phyloP scores from a whole-genome alignment of 345 rosid genomes.

The Lepidium africanum region DNA sequence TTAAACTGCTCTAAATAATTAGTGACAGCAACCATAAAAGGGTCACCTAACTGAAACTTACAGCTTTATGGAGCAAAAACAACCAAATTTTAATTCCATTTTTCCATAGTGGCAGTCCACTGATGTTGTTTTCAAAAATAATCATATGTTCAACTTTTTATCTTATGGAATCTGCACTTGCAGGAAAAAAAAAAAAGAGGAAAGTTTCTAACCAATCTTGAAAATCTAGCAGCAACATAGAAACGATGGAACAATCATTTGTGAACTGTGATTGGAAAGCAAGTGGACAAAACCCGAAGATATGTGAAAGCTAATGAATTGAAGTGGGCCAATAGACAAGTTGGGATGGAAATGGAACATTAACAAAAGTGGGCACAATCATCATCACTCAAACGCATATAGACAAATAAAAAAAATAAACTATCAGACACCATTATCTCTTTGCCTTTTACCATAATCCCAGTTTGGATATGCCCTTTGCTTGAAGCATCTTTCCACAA shows the following conservation, averaged over 20 bases:
- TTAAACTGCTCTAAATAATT: neutral
- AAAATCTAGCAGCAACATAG: neutral
- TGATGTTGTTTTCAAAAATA: neutral
- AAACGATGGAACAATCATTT: constrained; percentile 9
- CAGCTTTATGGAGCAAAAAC: neutral
- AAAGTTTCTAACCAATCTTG: neutral
- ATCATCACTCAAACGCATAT: neutral
- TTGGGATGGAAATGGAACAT: constrained; percentile 11
- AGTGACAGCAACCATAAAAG: neutral
- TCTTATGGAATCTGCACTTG: neutral
- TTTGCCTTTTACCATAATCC: constrained; percentile 7
- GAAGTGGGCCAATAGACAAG: neutral
- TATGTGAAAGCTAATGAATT: constrained; percentile 9
- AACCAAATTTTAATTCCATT: neutral
- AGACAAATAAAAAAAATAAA: neutral
- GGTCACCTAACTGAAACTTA: neutral
- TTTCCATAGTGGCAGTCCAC: neutral
- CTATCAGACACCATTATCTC: constrained; percentile 15
- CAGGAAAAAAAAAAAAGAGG: neutral
- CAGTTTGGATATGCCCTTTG: neutral
- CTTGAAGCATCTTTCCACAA: neutral
- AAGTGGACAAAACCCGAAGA: neutral
- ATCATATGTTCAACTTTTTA: neutral
- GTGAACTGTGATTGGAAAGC: constrained; percentile 5
- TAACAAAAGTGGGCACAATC: constrained; percentile 2